phyloP scores from a whole-genome alignment of 495 filamentous ascomycete genomes.

The Viridothelium virens region DNA sequence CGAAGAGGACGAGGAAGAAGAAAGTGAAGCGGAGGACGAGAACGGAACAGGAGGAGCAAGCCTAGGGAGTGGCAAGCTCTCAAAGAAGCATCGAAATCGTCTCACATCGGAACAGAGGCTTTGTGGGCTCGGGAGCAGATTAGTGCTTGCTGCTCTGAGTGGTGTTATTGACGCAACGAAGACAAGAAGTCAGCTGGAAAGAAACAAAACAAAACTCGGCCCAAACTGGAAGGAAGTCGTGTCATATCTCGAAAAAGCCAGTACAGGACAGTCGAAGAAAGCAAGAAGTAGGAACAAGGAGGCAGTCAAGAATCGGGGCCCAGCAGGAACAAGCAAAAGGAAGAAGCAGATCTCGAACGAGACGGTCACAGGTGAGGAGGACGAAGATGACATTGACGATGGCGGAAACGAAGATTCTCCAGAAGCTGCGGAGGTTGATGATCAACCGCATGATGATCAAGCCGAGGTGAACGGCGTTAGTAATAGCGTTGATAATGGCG shows the following conservation, averaged over 20 bases:
- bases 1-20: constrained; percentile 42
- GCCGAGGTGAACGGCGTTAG: not conserved
- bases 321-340: constrained; percentile 49
- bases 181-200: constrained; percentile 52
- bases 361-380: constrained; percentile 52
- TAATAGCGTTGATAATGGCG: not conserved
- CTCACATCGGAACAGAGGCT: constrained; percentile 58
- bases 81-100: constrained; percentile 18
- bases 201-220: constrained; percentile 24
- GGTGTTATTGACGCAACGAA: constrained; percentile 59
- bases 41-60: constrained; percentile 46
- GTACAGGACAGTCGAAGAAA: not conserved
- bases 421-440: not conserved
- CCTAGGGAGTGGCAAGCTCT: constrained; percentile 2
- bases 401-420: constrained; percentile 43
- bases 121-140: constrained; percentile 74
- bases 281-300: not conserved
- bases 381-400: constrained; percentile 48
- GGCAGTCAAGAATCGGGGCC: not conserved
- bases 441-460: not conserved
- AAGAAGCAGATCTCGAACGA: constrained; percentile 62
- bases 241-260: constrained; percentile 24
- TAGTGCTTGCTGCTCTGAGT: constrained; percentile 69
- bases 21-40: constrained; percentile 38
- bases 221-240: constrained; percentile 24